Conservation (phyloP, 108 stramenopile species). For the Thalassiosira profunda region DNA sequence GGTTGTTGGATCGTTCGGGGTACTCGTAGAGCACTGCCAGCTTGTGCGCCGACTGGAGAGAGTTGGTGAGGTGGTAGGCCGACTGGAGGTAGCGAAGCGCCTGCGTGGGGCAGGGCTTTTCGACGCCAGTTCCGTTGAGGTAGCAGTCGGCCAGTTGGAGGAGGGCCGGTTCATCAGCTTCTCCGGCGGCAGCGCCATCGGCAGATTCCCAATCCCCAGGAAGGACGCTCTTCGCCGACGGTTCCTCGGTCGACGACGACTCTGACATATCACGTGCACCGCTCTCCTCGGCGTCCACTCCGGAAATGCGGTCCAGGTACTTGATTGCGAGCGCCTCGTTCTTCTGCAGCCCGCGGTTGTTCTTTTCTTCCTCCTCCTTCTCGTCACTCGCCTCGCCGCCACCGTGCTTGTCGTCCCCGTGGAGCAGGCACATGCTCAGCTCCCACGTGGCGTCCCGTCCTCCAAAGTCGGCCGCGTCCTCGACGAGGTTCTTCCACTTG, state of each 20-base stretch:
- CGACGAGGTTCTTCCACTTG: conserved; percentile 65
- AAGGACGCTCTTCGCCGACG: conserved; percentile 6
- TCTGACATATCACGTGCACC: conserved; percentile 9
- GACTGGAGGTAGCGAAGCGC: conserved; percentile 80
- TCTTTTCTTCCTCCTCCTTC: not conserved
- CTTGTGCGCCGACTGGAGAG: conserved; percentile 74
- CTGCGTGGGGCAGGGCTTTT: conserved; percentile 10
- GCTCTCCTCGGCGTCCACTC: conserved; percentile 40
- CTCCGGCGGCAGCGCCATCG: not conserved
- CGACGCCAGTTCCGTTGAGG: conserved; percentile 63
- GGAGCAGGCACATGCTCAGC: conserved; percentile 48
- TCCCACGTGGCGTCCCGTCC: conserved; percentile 72
- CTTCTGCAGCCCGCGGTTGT: conserved; percentile 47
- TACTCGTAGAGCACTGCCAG: conserved; percentile 85
- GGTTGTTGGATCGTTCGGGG: conserved; percentile 52
- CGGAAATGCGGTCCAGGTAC: conserved; percentile 56
- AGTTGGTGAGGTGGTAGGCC: conserved; percentile 64
- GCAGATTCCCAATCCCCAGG: conserved; percentile 10
- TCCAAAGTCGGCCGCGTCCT: conserved; percentile 68
- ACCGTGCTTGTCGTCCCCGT: not conserved
- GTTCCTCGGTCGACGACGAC: not conserved
- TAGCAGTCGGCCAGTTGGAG: conserved; percentile 63
- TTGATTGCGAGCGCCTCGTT: conserved; percentile 66
- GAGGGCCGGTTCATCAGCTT: conserved; percentile 63
- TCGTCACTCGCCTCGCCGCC: not conserved